phyloP scores from a whole-genome alignment of 2,329 filamentous ascomycete genomes.

The Fusarium buharicum region DNA sequence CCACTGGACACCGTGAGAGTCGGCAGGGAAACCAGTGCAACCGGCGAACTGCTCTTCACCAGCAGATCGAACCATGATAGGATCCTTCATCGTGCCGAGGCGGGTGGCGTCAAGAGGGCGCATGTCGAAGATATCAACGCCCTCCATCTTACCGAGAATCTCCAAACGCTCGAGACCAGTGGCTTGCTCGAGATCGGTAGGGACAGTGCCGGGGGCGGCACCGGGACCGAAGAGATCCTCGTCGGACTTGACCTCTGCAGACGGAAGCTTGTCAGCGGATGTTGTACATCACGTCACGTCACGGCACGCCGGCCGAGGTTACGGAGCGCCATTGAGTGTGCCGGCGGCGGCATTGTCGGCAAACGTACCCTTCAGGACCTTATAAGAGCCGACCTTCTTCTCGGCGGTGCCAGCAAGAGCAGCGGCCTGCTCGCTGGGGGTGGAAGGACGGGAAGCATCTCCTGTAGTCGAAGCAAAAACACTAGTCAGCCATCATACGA shows the following conservation, averaged over 20 bases:
- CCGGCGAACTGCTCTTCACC: constrained; percentile 97
- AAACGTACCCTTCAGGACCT: constrained; percentile 60
- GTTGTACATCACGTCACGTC: constrained; percentile 25
- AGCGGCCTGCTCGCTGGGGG: constrained; percentile 53
- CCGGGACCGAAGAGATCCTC: constrained; percentile 89
- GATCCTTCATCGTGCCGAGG: constrained; percentile 89
- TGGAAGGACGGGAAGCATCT: constrained; percentile 52
- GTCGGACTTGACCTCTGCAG: constrained; percentile 80
- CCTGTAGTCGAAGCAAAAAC: constrained; percentile 45
- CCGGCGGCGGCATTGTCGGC: constrained; percentile 31
- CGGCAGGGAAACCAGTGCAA: constrained; percentile 92
- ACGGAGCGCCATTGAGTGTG: constrained; percentile 21
- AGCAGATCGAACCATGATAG: constrained; percentile 88
- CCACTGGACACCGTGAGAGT: constrained; percentile 93
- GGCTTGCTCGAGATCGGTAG: constrained; percentile 93
- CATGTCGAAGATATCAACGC: constrained; percentile 98
- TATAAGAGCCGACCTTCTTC: constrained; percentile 59
- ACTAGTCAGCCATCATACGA: constrained; percentile 49
- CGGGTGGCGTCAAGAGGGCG: constrained; percentile 91
- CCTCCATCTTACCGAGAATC: constrained; percentile 99
- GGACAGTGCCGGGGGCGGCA: constrained; percentile 82
- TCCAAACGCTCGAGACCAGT: constrained; percentile 99
- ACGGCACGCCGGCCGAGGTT: constrained; percentile 42
- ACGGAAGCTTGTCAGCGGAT: constrained; percentile 37
- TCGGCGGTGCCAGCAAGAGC: constrained; percentile 52